These are phyloP conservation scores for Russula abietina DNA, from an alignment of 768 basidiomycete genomes.

Conservation along the genomic window DNA sequence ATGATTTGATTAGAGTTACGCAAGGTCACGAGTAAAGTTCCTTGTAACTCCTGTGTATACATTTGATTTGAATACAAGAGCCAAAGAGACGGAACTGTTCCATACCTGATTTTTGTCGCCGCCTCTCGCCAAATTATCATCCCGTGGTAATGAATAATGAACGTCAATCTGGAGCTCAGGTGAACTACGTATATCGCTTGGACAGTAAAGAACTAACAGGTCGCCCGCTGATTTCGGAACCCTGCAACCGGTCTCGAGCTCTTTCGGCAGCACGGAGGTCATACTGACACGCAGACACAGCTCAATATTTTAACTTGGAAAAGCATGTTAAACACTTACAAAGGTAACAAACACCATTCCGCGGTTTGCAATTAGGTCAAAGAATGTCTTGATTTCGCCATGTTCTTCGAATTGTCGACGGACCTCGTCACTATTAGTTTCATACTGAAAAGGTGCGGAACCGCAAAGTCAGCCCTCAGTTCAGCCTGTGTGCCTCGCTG, in stretches of 20 bases:
- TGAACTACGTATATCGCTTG: constrained; percentile 6
- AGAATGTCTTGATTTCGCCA: constrained; percentile 95
- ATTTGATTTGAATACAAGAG: background rate
- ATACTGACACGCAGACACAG: constrained; percentile 44
- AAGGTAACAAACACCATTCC: constrained; percentile 99
- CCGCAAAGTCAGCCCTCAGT: constrained; percentile 16
- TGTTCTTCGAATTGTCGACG: constrained; percentile 84
- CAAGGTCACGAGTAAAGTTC: constrained; percentile 74
- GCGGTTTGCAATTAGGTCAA: constrained; percentile 87
- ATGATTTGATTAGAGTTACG: constrained; percentile 65
- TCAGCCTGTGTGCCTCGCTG: background rate
- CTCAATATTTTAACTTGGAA: background rate
- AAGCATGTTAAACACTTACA: constrained; percentile 50
- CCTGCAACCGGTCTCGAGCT: constrained; percentile 87
- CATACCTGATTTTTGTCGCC: constrained; percentile 81
- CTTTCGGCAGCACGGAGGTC: constrained; percentile 90
- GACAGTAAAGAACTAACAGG: constrained; percentile 54
- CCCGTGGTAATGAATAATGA: constrained; percentile 92
- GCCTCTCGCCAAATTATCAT: constrained; percentile 52
- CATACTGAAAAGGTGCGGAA: constrained; percentile 51
- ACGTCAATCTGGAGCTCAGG: constrained; percentile 77
- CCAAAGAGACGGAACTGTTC: constrained; percentile 5
- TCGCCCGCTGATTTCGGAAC: constrained; percentile 78
- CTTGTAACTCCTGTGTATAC: constrained; percentile 60
- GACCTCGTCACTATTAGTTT: constrained; percentile 81